Evolutionary conservation across 2,329 filamentous ascomycete genomes (phyloP), one percentile per base, ranked within the genome.

Genomic region (Colletotrichum salicis): DNA sequence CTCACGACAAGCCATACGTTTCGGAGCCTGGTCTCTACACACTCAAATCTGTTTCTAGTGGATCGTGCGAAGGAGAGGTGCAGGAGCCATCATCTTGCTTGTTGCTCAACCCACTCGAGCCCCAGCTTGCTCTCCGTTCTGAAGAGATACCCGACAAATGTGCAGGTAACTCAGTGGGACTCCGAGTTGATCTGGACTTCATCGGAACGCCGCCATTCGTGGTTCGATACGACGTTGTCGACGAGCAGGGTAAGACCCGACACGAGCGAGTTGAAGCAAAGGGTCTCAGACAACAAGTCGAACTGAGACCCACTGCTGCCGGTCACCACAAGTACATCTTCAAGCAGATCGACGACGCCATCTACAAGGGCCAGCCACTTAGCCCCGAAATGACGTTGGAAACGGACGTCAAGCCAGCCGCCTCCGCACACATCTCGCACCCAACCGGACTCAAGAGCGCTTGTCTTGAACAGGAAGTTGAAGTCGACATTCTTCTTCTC

Each of bases 131-230:
- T 5, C 85, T 99, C 61, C 88, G 88, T 37, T 87, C 91, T 7
- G 93, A 97, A 76, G 92, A 95, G 73, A 95, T 99, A 55, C 93
- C 94, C 64, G 96, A 99, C 81, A 97, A 97, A 79, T 99, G 96
- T 80, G 96, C 95, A 45, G 95, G 95, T 59, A 97, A 95, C 78
- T 94, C 96, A 0, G 94, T 99, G 73, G 96, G 96, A 52, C 88
- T 99, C 66, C 90, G 93, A 12, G 94, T 99, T 54, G 93, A 96
- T 77, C 84, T 99, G 61, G 95, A 98, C 79, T 87, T 99, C 51
- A 93, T 96, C 33, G 96, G 96, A 72, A 97, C 95, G 0, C 96
- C 97, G 57, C 96, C 96, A 1, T 99, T 99, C 82, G 86, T 87
- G n/a, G 86, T 99, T 57, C 86, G 87, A 27, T 99, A 98, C 80